Evolutionary conservation across 768 basidiomycete genomes (phyloP).

Genomic region (Pleurotus salmoneostramineus): DNA sequence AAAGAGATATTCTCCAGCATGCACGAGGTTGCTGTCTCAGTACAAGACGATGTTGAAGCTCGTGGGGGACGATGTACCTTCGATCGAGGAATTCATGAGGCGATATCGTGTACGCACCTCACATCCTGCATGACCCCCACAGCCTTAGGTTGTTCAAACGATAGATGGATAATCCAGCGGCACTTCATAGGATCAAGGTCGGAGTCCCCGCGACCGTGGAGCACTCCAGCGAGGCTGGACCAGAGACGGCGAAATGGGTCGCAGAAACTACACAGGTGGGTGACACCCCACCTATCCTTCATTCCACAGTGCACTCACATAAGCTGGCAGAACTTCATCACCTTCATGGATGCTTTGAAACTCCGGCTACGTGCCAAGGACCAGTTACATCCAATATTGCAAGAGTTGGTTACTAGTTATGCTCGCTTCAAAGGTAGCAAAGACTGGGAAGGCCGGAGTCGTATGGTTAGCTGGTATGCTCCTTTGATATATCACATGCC

Average conservation of each 20-base stretch:
- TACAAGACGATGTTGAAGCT: constrained; percentile 97
- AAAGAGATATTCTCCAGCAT: constrained; percentile 94
- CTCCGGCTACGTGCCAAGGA: constrained; percentile 94
- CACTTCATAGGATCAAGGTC: constrained; percentile 83
- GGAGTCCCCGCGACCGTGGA: constrained; percentile 97
- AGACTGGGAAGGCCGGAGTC: constrained; percentile 94
- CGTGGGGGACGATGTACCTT: constrained; percentile 84
- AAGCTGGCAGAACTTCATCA: constrained; percentile 82
- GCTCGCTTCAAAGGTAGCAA: constrained; percentile 92
- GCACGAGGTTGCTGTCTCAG: constrained; percentile 89
- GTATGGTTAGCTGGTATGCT: constrained; percentile 87
- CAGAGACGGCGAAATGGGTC: constrained; percentile 94
- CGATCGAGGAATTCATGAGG: constrained; percentile 88
- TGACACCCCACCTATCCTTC: background rate
- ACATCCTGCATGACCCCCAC: background rate
- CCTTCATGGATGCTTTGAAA: constrained; percentile 97
- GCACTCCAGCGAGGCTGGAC: constrained; percentile 88
- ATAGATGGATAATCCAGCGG: constrained; percentile 92
- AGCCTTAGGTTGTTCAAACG: background rate
- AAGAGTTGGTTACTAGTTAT: constrained; percentile 93
- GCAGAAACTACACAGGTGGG: constrained; percentile 93
- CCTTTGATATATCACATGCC: background rate
- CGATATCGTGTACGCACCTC: constrained; percentile 65
- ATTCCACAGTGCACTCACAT: background rate
- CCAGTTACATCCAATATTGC: constrained; percentile 89